Percentiles rank a stretch among this genome's conserved stretches.
These are phyloP conservation scores for Salix caprea DNA, from an alignment of 345 rosid species.

Conservation along the genomic window DNA sequence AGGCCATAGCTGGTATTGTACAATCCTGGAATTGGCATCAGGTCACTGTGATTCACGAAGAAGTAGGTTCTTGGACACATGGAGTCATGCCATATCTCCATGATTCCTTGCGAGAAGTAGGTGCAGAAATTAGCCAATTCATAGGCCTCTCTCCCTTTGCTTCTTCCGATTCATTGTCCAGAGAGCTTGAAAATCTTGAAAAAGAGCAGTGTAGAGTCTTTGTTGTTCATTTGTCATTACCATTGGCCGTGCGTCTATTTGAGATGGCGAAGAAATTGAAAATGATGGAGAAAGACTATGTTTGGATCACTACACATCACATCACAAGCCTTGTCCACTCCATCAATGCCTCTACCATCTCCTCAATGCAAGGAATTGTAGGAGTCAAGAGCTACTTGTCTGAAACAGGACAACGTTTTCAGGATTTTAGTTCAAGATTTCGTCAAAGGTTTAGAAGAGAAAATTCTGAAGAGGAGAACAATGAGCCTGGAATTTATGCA, in stretches of 20 bases:
- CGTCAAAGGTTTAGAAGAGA: constrained; percentile 3
- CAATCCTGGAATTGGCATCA: constrained; percentile 23
- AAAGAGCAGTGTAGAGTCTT: constrained; percentile 25
- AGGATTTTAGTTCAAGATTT: constrained; percentile 13
- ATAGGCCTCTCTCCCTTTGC: constrained; percentile 11
- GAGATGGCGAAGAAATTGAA: constrained; percentile 19
- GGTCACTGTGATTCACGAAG: constrained; percentile 17
- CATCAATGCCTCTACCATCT: constrained; percentile 5
- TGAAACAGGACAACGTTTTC: neutral
- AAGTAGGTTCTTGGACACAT: constrained; percentile 1
- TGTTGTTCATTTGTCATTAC: constrained; percentile 23
- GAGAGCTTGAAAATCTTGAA: constrained; percentile 1
- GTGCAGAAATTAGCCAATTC: constrained; percentile 4
- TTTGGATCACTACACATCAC: constrained; percentile 31
- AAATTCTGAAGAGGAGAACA: constrained; percentile 13
- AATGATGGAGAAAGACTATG: constrained; percentile 32
- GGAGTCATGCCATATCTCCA: constrained; percentile 10
- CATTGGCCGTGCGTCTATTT: constrained; percentile 13
- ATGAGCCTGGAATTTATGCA: constrained; percentile 22
- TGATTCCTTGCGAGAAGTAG: constrained; percentile 11
- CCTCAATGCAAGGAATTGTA: constrained; percentile 28
- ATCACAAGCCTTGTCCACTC: constrained; percentile 20
- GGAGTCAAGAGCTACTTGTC: constrained; percentile 20
- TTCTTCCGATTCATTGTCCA: neutral
- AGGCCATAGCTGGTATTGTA: constrained; percentile 25